Conservation (phyloP, 2,329 filamentous ascomycete genomes). For the Ophiostoma tasmaniense region DNA sequence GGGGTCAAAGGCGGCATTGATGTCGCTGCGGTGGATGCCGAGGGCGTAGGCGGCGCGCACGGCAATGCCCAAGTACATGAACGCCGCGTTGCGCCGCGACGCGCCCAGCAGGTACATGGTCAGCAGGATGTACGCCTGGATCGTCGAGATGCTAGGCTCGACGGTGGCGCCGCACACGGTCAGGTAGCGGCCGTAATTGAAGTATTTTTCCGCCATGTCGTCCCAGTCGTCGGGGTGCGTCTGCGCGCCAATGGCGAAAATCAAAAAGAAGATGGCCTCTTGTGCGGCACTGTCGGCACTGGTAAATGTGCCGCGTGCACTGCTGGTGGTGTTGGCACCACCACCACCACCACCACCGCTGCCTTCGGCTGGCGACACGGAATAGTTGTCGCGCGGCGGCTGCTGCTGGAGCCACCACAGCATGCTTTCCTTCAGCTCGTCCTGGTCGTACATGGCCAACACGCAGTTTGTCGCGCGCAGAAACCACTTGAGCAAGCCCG, state of each 20-base stretch:
- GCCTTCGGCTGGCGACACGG: background rate
- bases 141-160: slow-evolving; percentile 45
- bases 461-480: slow-evolving; percentile 24
- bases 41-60: slow-evolving; percentile 48
- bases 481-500: slow-evolving; percentile 28
- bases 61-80: slow-evolving; percentile 55
- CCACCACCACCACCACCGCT: background rate
- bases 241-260: slow-evolving; percentile 23
- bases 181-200: slow-evolving; percentile 22
- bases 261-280: slow-evolving; percentile 18
- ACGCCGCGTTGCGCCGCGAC: slow-evolving; percentile 51
- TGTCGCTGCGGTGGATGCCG: slow-evolving; percentile 39
- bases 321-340: background rate
- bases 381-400: slow-evolving; percentile 11
- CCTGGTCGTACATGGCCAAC: slow-evolving; percentile 28
- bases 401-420: slow-evolving; percentile 25
- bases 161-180: slow-evolving; percentile 45
- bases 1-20: slow-evolving; percentile 24
- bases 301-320: slow-evolving; percentile 23
- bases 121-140: slow-evolving; percentile 46
- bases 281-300: slow-evolving; percentile 10
- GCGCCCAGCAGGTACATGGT: slow-evolving; percentile 52
- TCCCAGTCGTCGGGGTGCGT: slow-evolving; percentile 17
- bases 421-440: slow-evolving; percentile 24
- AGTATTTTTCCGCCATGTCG: slow-evolving; percentile 18